phyloP scores from a whole-genome alignment of 495 filamentous ascomycete genomes.

The Corynascus novoguineensis region DNA sequence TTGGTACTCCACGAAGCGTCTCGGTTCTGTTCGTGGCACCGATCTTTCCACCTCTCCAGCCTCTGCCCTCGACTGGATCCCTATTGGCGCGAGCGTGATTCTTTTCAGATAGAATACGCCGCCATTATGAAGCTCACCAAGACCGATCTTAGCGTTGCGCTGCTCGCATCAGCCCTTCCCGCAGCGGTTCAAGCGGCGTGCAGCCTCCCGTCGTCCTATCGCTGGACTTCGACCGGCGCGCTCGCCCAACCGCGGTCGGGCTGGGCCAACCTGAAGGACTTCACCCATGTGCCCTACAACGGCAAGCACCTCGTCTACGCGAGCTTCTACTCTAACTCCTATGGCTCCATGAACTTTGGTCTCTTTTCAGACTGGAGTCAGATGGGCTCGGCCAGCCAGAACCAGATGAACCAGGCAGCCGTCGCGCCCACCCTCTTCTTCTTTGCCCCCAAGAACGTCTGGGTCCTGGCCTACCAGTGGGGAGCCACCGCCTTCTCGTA shows the following conservation, averaged over 20 bases:
- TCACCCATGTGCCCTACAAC: constrained; percentile 48
- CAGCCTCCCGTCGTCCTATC: constrained; percentile 50
- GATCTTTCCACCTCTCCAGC: background rate
- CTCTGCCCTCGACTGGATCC: background rate
- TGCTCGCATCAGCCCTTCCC: constrained; percentile 21
- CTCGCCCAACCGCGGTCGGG: constrained; percentile 48
- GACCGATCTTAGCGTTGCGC: background rate
- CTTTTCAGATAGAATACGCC: background rate
- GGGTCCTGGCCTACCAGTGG: constrained; percentile 60
- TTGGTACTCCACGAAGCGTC: no score
- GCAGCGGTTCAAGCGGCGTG: constrained; percentile 34
- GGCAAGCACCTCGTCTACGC: constrained; percentile 53
- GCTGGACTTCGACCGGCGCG: constrained; percentile 48
- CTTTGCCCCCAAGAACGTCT: constrained; percentile 54
- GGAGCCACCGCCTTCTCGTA: constrained; percentile 54
- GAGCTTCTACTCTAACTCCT: constrained; percentile 38
- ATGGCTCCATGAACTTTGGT: constrained; percentile 54
- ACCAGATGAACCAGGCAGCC: constrained; percentile 39
- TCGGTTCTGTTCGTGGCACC: no score
- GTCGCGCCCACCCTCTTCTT: constrained; percentile 59
- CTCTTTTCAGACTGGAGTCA: constrained; percentile 50
- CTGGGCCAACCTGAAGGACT: constrained; percentile 55
- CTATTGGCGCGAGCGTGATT: background rate
- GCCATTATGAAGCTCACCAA: constrained; percentile 12
- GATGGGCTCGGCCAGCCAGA: constrained; percentile 52